Conservation (phyloP, 345 rosid genomes). For the Bruguiera sexangula region DNA sequence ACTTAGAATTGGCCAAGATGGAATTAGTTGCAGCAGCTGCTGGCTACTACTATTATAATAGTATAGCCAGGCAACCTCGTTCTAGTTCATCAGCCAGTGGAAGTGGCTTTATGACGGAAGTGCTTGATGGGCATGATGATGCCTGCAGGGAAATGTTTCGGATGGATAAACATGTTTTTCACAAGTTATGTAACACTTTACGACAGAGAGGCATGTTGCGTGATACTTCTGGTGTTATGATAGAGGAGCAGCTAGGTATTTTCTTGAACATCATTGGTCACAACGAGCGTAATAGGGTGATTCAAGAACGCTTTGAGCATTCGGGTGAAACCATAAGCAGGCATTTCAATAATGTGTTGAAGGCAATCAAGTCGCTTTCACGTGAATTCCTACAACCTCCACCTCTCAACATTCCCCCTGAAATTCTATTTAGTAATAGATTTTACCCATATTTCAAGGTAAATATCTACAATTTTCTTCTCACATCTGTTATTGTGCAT, state of each 20-base stretch:
- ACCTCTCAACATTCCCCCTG: conserved; percentile 36
- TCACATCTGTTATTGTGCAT: background rate
- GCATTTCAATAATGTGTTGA: conserved; percentile 71
- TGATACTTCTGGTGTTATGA: conserved; percentile 65
- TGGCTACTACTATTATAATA: conserved; percentile 56
- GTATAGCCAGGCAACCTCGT: conserved; percentile 41
- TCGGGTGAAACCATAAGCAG: conserved; percentile 86
- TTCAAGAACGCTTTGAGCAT: conserved; percentile 71
- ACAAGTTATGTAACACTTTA: conserved; percentile 47
- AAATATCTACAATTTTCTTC: conserved; percentile 6
- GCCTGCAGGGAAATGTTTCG: conserved; percentile 63
- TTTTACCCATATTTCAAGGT: conserved; percentile 79
- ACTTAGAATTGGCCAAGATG: conserved; percentile 79
- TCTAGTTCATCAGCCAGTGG: conserved; percentile 28
- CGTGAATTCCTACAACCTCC: conserved; percentile 55
- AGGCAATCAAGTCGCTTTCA: conserved; percentile 72
- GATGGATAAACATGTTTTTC: conserved; percentile 74
- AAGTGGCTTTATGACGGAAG: conserved; percentile 51
- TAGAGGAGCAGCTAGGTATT: conserved; percentile 74
- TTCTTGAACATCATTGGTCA: conserved; percentile 72
- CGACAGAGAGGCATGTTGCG: conserved; percentile 57
- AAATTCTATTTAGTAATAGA: conserved; percentile 46
- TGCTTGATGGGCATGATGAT: conserved; percentile 51
- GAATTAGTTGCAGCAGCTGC: conserved; percentile 77
- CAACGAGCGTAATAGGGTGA: conserved; percentile 77